Percentiles rank a stretch among this genome's conserved stretches.
phyloP scores from a whole-genome alignment of 257 asterid genomes.

The Salvia miltiorrhiza region DNA sequence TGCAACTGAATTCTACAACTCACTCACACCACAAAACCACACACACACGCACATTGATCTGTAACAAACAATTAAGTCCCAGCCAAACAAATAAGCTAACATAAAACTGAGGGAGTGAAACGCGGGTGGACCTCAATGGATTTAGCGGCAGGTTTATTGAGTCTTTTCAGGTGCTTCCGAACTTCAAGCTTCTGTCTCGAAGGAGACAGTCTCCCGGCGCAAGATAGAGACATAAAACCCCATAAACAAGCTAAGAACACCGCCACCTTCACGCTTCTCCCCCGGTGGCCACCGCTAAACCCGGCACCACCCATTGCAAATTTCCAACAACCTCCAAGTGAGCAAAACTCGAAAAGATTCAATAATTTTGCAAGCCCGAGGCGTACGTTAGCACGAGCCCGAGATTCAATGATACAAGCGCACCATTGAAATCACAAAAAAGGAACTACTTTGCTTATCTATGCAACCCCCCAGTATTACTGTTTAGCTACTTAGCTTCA shows the following conservation, averaged over 20 bases:
- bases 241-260: constrained; percentile 39
- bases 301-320: constrained; percentile 34
- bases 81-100: background rate
- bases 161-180: constrained; percentile 64
- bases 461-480: constrained; percentile 20
- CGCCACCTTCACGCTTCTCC: constrained; percentile 7
- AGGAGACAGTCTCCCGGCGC: constrained; percentile 47
- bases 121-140: constrained; percentile 48
- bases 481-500: constrained; percentile 21
- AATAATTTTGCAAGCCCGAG: constrained; percentile 22
- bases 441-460: constrained; percentile 23
- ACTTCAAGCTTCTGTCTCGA: constrained; percentile 60
- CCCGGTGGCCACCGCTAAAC: constrained; percentile 25
- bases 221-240: constrained; percentile 35
- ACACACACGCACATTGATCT: background rate
- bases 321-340: constrained; percentile 1
- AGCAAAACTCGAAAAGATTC: constrained; percentile 13
- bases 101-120: background rate
- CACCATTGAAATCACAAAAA: constrained; percentile 16
- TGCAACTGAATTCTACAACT: background rate
- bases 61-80: background rate
- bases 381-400: constrained; percentile 16
- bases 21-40: background rate
- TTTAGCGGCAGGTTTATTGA: constrained; percentile 61
- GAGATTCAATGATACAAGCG: constrained; percentile 19